phyloP scores from a whole-genome alignment of 2,329 filamentous ascomycete species.

The Neofusicoccum cordaticola region DNA sequence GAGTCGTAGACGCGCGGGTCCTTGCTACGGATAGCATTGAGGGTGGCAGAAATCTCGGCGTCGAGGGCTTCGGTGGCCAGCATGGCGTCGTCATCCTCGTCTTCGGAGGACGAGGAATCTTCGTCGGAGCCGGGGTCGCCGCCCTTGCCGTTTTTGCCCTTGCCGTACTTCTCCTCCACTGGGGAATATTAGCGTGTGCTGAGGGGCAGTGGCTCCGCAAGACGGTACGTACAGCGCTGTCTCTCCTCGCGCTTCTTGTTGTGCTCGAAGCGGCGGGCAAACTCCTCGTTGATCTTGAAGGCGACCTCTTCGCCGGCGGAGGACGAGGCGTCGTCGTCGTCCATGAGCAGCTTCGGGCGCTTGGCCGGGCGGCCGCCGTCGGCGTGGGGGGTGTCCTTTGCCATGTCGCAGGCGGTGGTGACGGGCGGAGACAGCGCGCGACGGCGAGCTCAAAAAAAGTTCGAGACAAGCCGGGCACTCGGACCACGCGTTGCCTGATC shows the following conservation, averaged over 20 bases:
- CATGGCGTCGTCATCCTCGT: conserved; percentile 87
- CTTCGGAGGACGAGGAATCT: conserved; percentile 52
- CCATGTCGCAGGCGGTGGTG: not conserved
- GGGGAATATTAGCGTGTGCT: conserved; percentile 23
- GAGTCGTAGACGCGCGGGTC: conserved; percentile 89
- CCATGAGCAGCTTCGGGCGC: conserved; percentile 34
- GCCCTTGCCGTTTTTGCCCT: conserved; percentile 43
- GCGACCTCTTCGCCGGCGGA: conserved; percentile 27
- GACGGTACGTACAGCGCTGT: conserved; percentile 57
- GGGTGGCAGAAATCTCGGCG: conserved; percentile 78
- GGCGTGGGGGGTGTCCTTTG: not conserved
- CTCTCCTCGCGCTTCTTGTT: conserved; percentile 95
- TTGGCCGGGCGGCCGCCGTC: conserved; percentile 29
- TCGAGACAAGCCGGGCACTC: not conserved
- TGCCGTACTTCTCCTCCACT: conserved; percentile 88
- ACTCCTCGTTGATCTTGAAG: conserved; percentile 86
- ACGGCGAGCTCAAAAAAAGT: conserved; percentile 10
- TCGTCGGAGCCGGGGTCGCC: conserved; percentile 62
- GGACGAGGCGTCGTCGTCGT: conserved; percentile 30
- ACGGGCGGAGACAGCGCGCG: conserved; percentile 14
- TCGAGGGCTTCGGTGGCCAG: conserved; percentile 83
- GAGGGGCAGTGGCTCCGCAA: not conserved
- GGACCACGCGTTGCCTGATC: conserved; percentile 5
- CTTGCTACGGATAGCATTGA: conserved; percentile 83
- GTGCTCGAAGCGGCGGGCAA: conserved; percentile 84